Evolutionary conservation across 768 basidiomycete genomes (phyloP), one percentile per base, ranked within the genome.

Genomic region (Hydnum rufescens): DNA sequence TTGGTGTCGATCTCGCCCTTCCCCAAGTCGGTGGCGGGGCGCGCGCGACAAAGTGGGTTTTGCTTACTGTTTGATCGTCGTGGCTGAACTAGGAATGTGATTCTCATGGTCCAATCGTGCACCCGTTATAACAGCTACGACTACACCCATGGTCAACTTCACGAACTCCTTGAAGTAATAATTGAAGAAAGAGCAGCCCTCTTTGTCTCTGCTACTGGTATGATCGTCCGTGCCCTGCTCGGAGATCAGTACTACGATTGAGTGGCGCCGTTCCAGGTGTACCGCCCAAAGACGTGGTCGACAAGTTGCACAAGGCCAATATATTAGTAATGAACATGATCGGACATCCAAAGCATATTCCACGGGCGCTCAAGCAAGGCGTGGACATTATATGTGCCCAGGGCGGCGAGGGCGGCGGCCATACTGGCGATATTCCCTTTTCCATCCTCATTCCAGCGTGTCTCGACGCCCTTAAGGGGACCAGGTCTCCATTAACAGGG

Each of bases 61-160:
- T 8, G 90, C 57, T 90, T 89, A n/a, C n/a, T n/a, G n/a, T n/a
- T n/a, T n/a, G n/a, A n/a, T n/a, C 8, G 28, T 25, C 6, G 44
- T 8, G 13, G 4, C 13, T 4, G 19, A 25, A 22, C 5, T n/a
- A 22, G 32, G 26, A 4, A 32, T 48, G 54, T 55, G 32, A 25
- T 36, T 52, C 22, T 18, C 85, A 84, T 55, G 55, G 32, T n/a
- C n/a, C n/a, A n/a, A n/a, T n/a, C n/a, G n/a, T n/a, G n/a, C n/a
- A n/a, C n/a, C n/a, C n/a, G n/a, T n/a, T n/a, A n/a, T 71, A 93
- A 89, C 23, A 93, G 92, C 63, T 77, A 75, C 53, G 86, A 93
- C 63, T 93, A 95, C 66, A 90, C 88, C 46, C 80, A 82, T 55
- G 90, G 89, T 16, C 74, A 85, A 58, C 74, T 95, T 5, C 70